Conservation (phyloP, 495 filamentous ascomycete species). For the Immersiella caudata region DNA sequence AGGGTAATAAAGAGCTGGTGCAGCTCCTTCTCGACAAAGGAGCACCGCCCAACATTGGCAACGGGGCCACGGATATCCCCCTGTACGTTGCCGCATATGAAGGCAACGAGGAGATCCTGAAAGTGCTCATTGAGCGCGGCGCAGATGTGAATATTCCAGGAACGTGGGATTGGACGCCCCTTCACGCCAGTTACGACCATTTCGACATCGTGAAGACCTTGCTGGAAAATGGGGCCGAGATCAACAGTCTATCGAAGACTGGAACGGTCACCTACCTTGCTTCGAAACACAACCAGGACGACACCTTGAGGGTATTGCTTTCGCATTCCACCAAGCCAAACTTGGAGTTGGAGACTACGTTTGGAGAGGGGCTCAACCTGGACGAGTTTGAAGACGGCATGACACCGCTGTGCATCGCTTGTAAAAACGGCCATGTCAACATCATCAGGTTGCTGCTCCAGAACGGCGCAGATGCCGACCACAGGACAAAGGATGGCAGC, state of each 20-base stretch:
- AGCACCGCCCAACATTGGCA: background rate
- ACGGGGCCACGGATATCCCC: background rate
- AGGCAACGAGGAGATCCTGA: background rate
- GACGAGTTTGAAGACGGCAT: background rate
- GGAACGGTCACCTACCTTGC: background rate
- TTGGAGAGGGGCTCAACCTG: background rate
- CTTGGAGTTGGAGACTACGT: background rate
- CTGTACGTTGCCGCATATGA: background rate
- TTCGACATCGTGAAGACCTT: background rate
- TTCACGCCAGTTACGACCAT: background rate
- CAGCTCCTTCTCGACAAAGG: conserved; percentile 6
- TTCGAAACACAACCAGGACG: background rate
- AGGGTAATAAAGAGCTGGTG: background rate
- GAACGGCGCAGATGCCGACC: background rate
- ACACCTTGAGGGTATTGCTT: background rate
- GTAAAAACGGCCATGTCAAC: background rate
- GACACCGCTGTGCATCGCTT: conserved; percentile 3
- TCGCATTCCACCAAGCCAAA: background rate
- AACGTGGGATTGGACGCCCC: background rate
- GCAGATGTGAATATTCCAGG: background rate
- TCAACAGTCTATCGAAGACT: background rate
- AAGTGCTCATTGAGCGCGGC: background rate
- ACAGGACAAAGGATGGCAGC: conserved; percentile 4
- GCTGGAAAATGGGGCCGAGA: background rate
- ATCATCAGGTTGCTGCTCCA: background rate